Conservation (phyloP, 345 rosid genomes). For the Linum tenue region DNA sequence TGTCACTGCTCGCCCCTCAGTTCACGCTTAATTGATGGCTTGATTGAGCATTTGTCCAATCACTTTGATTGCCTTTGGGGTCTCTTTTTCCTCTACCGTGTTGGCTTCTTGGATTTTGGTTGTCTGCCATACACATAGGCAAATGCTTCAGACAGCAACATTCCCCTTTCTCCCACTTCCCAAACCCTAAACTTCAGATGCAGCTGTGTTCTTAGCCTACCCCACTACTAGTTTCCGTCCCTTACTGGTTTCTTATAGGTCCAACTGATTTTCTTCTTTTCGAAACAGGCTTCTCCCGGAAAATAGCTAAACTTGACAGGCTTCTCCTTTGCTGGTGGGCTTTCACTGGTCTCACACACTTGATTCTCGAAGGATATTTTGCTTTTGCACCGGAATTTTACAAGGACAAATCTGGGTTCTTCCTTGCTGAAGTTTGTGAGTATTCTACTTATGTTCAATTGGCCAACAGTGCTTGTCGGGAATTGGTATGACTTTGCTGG, state of each 20-base stretch:
- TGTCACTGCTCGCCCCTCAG: no score
- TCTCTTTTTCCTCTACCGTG: not conserved
- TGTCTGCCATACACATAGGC: not conserved
- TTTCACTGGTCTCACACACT: conserved; percentile 85
- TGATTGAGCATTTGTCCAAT: not conserved
- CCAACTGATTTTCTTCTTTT: conserved; percentile 2
- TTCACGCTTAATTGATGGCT: no score
- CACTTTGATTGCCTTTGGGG: not conserved
- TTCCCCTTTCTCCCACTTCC: not conserved
- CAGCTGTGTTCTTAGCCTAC: not conserved
- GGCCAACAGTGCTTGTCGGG: not conserved
- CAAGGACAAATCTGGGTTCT: conserved; percentile 59
- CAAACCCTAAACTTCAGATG: no score
- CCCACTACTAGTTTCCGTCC: not conserved
- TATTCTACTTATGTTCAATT: conserved; percentile 7
- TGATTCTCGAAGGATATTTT: conserved; percentile 79
- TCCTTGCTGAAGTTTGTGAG: conserved; percentile 95
- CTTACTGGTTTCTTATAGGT: not conserved
- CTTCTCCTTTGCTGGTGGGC: conserved; percentile 97
- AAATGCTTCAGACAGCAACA: not conserved
- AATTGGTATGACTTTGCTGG: not conserved
- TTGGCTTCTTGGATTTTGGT: no score
- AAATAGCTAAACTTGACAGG: conserved; percentile 40
- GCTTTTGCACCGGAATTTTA: conserved; percentile 81
- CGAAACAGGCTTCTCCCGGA: conserved; percentile 34